A percentile compares a stretch with the other conserved stretches of the same genome.
phyloP scores from a whole-genome alignment of 768 basidiomycete genomes.

The Mycena capillaripes region DNA sequence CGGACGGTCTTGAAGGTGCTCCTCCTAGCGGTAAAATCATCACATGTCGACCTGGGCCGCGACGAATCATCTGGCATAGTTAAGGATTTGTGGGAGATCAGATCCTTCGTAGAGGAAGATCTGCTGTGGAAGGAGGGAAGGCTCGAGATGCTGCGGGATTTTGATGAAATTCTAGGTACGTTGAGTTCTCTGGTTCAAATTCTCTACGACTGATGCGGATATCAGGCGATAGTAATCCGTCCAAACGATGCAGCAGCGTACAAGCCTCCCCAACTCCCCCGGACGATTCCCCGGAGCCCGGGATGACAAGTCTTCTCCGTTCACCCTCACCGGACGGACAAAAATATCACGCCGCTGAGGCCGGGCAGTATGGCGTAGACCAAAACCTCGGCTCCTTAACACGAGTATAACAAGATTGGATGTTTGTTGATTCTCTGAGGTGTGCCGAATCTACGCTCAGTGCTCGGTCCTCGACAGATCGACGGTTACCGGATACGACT shows the following conservation, averaged over 20 bases:
- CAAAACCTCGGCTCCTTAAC: no score
- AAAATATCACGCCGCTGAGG: slow-evolving; percentile 15
- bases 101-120: slow-evolving; percentile 10
- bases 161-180: slow-evolving; percentile 3
- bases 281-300: not conserved
- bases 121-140: slow-evolving; percentile 21
- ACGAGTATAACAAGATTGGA: no score
- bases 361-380: not conserved
- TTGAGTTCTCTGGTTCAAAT: not conserved
- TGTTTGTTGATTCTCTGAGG: no score
- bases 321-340: not conserved
- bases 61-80: not conserved
- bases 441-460: no score
- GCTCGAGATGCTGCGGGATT: not conserved
- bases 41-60: not conserved
- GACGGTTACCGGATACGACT: no score
- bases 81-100: not conserved
- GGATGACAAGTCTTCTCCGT: not conserved
- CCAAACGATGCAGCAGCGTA: no score
- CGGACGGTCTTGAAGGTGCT: slow-evolving; percentile 3
- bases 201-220: not conserved
- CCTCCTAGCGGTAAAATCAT: not conserved
- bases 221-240: not conserved
- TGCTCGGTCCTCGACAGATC: no score
- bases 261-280: not conserved